phyloP scores from a whole-genome alignment of 352 stramenopile species.

The Elongisporangium prolatum region DNA sequence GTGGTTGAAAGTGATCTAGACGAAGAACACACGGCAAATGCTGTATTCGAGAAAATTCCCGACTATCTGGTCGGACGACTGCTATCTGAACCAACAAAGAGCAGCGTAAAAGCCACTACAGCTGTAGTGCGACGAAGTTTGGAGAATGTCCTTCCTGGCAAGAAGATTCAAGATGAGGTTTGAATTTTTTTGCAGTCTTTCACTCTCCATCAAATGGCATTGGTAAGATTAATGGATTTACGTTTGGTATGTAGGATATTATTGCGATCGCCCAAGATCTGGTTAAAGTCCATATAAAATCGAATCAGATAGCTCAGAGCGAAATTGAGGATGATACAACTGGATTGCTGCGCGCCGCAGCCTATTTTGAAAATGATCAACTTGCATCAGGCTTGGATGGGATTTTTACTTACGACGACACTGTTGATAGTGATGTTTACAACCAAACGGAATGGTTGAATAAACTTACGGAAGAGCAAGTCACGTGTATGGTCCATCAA shows the following conservation, averaged over 20 bases:
- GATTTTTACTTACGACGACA: constrained; percentile 1
- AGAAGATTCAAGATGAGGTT: constrained; percentile 26
- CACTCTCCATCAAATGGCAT: neutral
- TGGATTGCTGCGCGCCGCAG: constrained; percentile 27
- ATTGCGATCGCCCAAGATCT: constrained; percentile 31
- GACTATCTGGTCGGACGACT: constrained; percentile 31
- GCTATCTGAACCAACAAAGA: constrained; percentile 8
- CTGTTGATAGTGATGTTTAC: neutral
- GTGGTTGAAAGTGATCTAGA: too few species aligned
- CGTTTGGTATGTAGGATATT: constrained; percentile 10
- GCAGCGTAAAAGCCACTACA: neutral
- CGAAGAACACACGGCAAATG: too few species aligned
- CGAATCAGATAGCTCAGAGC: neutral
- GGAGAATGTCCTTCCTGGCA: constrained; percentile 21
- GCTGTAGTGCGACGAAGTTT: constrained; percentile 25
- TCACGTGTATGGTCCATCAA: constrained; percentile 31
- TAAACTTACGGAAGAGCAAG: constrained; percentile 46
- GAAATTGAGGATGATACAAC: constrained; percentile 18
- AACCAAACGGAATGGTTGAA: constrained; percentile 21
- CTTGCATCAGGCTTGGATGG: neutral
- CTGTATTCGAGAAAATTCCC: constrained; percentile 4
- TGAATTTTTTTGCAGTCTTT: neutral
- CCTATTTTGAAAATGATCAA: constrained; percentile 23
- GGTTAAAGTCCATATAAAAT: constrained; percentile 20
- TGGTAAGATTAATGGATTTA: neutral